phyloP scores from a whole-genome alignment of 495 filamentous ascomycete species.

The Extremus antarcticus region DNA sequence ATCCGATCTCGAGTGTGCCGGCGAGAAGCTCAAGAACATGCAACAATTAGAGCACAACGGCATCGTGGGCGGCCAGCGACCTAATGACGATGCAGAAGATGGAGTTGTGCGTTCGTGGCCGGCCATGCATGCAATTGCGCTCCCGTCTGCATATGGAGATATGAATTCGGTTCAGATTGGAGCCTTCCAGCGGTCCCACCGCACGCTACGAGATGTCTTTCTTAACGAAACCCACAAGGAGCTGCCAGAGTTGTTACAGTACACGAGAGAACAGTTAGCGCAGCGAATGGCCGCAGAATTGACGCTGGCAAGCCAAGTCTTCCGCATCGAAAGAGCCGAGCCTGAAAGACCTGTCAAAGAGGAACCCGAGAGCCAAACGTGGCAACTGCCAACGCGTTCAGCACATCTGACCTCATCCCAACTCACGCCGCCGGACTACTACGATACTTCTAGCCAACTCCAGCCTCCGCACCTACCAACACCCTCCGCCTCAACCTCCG shows the following conservation, averaged over 20 bases:
- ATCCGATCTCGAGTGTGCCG: neutral
- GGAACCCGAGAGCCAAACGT: slow-evolving; percentile 10
- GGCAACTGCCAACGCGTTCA: slow-evolving; percentile 7
- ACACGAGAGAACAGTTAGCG: slow-evolving; percentile 6
- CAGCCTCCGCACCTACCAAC: slow-evolving; percentile 6
- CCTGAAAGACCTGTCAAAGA: slow-evolving; percentile 1
- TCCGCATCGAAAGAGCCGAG: neutral
- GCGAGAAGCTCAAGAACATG: neutral
- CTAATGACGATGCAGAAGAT: too few species aligned
- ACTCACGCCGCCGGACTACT: slow-evolving; percentile 7
- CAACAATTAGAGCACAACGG: too few species aligned
- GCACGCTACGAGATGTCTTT: neutral
- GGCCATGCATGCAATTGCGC: too few species aligned
- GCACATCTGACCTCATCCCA: neutral
- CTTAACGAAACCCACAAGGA: neutral
- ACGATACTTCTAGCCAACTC: neutral
- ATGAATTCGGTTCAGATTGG: too few species aligned
- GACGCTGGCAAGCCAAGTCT: slow-evolving; percentile 1
- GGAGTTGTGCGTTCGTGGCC: too few species aligned
- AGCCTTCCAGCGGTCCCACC: too few species aligned
- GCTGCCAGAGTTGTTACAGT: neutral
- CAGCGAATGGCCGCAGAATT: slow-evolving; percentile 1
- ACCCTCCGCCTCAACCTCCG: slow-evolving; percentile 13
- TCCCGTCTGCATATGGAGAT: too few species aligned
- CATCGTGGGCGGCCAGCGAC: too few species aligned